Evolutionary conservation across 108 stramenopile species (phyloP).

Genomic region (Hondaea fermentalgiana): DNA sequence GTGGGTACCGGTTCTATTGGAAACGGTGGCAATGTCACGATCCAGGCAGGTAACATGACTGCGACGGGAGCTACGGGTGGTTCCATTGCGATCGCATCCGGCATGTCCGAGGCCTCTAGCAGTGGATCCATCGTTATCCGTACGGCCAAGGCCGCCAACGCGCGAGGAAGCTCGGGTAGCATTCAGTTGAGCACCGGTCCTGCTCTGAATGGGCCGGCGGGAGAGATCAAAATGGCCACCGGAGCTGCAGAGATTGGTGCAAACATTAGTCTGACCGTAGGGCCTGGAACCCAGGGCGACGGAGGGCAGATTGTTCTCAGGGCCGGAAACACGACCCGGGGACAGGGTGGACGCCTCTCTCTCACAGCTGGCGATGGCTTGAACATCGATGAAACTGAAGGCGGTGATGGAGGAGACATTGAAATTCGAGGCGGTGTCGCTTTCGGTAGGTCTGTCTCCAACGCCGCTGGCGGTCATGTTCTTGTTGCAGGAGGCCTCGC

Average conservation of each 20-base stretch:
- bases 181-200: background rate
- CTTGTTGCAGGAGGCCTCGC: constrained; percentile 30
- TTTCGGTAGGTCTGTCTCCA: background rate
- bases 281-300: background rate
- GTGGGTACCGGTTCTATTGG: constrained; percentile 36
- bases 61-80: constrained; percentile 19
- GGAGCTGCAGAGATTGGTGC: background rate
- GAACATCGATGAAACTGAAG: background rate
- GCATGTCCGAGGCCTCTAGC: background rate
- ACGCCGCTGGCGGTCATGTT: constrained; percentile 27
- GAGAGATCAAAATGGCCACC: background rate
- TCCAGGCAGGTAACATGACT: constrained; percentile 26
- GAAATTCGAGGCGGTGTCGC: constrained; percentile 28
- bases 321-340: background rate
- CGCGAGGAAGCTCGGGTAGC: constrained; percentile 12
- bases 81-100: constrained; percentile 1
- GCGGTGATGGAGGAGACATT: constrained; percentile 25
- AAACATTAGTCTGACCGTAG: constrained; percentile 29
- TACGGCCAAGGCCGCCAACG: constrained; percentile 28
- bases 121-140: constrained; percentile 29
- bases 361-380: background rate
- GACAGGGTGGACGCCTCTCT: background rate
- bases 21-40: constrained; percentile 38
- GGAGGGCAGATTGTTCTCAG: background rate
- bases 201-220: background rate